Evolutionary conservation across 2,329 filamentous ascomycete genomes (phyloP).

Genomic region (Xylaria sp.): DNA sequence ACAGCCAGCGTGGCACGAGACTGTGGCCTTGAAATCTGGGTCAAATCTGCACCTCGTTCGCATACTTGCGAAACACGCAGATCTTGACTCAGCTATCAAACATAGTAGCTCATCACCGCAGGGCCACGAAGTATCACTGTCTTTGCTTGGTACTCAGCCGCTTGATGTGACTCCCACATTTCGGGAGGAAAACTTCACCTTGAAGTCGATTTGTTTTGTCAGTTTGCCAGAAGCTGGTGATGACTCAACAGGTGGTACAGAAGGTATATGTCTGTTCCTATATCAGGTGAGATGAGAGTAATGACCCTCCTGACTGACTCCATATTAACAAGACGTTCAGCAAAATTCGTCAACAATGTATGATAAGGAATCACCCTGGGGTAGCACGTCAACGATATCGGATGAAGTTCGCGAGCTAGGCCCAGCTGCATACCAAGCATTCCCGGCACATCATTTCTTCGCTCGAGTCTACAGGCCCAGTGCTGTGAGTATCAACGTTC

Average conservation of each 20-base stretch:
- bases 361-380: slow-evolving; percentile 52
- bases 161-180: slow-evolving; percentile 53
- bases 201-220: slow-evolving; percentile 59
- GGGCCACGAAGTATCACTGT: slow-evolving; percentile 50
- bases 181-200: slow-evolving; percentile 53
- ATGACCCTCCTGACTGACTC: neutral
- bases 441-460: slow-evolving; percentile 69
- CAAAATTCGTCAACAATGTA: slow-evolving; percentile 57
- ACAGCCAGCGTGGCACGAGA: slow-evolving; percentile 63
- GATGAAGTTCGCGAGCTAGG: slow-evolving; percentile 56
- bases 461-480: slow-evolving; percentile 64
- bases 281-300: slow-evolving; percentile 59
- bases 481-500: slow-evolving; percentile 56
- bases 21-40: slow-evolving; percentile 55
- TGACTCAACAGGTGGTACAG: slow-evolving; percentile 44
- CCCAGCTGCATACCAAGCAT: slow-evolving; percentile 59
- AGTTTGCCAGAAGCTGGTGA: slow-evolving; percentile 50
- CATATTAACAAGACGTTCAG: slow-evolving; percentile 47
- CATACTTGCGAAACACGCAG: slow-evolving; percentile 59
- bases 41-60: slow-evolving; percentile 54
- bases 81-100: slow-evolving; percentile 53
- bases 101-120: slow-evolving; percentile 31
- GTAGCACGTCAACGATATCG: slow-evolving; percentile 50
- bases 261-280: slow-evolving; percentile 62
- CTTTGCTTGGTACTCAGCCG: slow-evolving; percentile 54